These are phyloP conservation scores for Striga hermonthica DNA, from an alignment of 305 asterid species.

Conservation along the genomic window DNA sequence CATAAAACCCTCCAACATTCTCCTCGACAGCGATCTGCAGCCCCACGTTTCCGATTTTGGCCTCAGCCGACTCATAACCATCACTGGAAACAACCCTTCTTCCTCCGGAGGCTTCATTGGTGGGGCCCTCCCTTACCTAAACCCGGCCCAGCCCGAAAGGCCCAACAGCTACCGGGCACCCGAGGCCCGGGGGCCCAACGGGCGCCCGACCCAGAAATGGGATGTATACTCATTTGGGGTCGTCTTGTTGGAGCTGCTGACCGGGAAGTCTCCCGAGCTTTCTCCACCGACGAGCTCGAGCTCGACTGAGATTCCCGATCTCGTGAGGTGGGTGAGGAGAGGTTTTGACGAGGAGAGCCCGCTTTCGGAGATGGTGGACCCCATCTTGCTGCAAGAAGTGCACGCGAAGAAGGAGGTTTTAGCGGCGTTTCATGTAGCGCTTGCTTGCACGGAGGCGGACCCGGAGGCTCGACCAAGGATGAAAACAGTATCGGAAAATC, in stretches of 20 bases:
- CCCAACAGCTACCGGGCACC: constrained; percentile 75
- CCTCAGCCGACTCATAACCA: constrained; percentile 75
- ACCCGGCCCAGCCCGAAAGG: constrained; percentile 53
- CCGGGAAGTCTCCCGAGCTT: constrained; percentile 82
- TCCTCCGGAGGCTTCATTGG: constrained; percentile 92
- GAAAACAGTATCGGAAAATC: constrained; percentile 75
- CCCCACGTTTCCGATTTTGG: constrained; percentile 83
- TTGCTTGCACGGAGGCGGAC: constrained; percentile 83
- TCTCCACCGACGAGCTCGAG: constrained; percentile 59
- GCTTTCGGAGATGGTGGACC: constrained; percentile 82
- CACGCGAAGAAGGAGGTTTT: constrained; percentile 88
- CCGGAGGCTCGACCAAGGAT: constrained; percentile 86
- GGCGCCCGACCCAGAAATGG: constrained; percentile 89
- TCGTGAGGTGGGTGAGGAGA: constrained; percentile 88
- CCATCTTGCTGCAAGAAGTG: constrained; percentile 69
- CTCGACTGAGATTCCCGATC: constrained; percentile 59
- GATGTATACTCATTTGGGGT: constrained; percentile 91
- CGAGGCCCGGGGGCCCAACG: constrained; percentile 59
- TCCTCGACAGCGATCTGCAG: constrained; percentile 72
- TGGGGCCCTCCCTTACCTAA: constrained; percentile 74
- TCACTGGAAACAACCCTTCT: constrained; percentile 85
- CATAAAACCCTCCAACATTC: constrained; percentile 86
- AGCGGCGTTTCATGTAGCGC: constrained; percentile 67
- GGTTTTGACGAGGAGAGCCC: constrained; percentile 81
- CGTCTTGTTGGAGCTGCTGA: constrained; percentile 71